Base-by-base conservation (phyloP, 1,284 basidiomycete genomes). In the Heterobasidion parviporum region DNA sequence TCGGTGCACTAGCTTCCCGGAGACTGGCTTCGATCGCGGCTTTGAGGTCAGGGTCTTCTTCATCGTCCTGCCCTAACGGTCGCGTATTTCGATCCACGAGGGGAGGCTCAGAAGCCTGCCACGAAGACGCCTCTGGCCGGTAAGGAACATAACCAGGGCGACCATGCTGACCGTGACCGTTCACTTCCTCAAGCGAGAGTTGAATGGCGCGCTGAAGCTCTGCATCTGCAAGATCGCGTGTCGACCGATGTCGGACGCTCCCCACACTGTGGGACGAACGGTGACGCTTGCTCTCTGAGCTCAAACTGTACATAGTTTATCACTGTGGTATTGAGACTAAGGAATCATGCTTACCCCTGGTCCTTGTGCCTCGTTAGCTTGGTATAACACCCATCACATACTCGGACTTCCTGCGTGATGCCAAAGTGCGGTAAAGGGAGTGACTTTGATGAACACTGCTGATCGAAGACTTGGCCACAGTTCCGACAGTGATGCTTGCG, bases 401-500 rank as follows among this genome's bases (percentile, higher is more conserved):
- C 95, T 49, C 97, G 79, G 3, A 99, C 97, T 54, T 92, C 87
- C 66, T 98, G 90, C 3, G 86, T 80, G 64, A 99, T 95, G 10
- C 97, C 97, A 66, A 93, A 98, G 69, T 95, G 92, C 1, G 97
- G 95, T 12, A 99, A 76, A 0, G 93, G 74, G 72, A 94, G 83
- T 2, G 79, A 78, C 71, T 94, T 92, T 44, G 89, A 87, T 1
- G 94, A 95, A 71, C 97, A 99, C 54, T 86, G 81, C 59, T 96
- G 93, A 71, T 98, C 95, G 67, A 98, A 99, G 16, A 99, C 93
- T 65, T 91, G 87, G 8, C 97, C 97, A 70, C 97, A 99, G 70
- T 98, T 98, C 8, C 97, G 84, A 70, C 97, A 99, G 69, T 99
- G 97, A 67, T 99, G 97, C 69, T 98, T 98, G 57, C 97, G 85